Base-by-base conservation (phyloP, 208 protist species). In the Porcisia deanei region DNA sequence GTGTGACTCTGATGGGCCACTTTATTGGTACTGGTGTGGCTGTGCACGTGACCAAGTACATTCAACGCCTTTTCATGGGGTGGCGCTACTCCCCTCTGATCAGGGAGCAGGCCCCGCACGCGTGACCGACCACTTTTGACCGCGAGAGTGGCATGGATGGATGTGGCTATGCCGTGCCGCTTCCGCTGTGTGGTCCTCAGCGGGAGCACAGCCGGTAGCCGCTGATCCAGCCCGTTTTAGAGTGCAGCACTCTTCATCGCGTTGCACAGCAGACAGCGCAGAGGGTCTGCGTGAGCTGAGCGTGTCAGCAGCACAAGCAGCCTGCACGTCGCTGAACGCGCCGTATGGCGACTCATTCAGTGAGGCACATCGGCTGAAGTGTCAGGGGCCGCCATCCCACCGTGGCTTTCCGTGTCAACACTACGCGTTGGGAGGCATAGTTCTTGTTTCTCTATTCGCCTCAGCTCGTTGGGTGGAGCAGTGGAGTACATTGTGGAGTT, bases 1-100 rank as follows among this genome's bases (percentile, higher is more conserved):
- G 85, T 22, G 70, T 88, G 25, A 60, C 86, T 10, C 74, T 88
- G n/a, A 77, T 88, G 43, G 85, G 85, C n/a, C 81, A 88, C 76
- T 88, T 81, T 66, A 85, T 88, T 55, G 85, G 85, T 58, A 82
- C 80, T 5, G 85, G 70, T 2, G 81, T 88, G 18, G 79, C 81
- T 18, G 76, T 88, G 53, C 85, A 88, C 76, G 66, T 84, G 1
- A 81, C 85, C 2, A 30, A 57, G 20, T 85, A 80, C 58, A 84
- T 88, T 37, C 66, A 83, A 47, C 57, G 65, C 37, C 58, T 86
- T 1, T 84, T 84, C 64, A 64, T 75, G 37, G 71, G 64, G 52
- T 66, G 82, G 66, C 79, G 57, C 70, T 22, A 59, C 70, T 75
- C 60, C 47, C n/a, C 63, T 2, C 60, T 76, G 66, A 64, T 57